Conservation (phyloP, 768 basidiomycete genomes). For the Pleurotus giganteus region DNA sequence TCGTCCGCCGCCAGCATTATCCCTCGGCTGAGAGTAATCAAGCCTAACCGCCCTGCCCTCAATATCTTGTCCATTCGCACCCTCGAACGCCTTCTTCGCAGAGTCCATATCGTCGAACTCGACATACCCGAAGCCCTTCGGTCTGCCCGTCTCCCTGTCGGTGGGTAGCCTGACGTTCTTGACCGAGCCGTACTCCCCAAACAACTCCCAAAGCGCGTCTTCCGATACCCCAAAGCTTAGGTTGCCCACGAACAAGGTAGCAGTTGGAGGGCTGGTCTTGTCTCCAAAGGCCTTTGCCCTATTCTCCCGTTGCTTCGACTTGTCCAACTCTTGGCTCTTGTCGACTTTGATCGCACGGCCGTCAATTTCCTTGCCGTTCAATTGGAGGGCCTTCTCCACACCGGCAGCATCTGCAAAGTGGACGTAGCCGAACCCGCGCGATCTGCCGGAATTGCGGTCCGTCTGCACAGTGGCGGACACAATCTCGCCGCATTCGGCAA, state of each 20-base stretch:
- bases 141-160: constrained; percentile 84
- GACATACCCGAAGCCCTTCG: constrained; percentile 97
- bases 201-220: constrained; percentile 86
- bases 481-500: constrained; percentile 86
- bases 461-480: constrained; percentile 85
- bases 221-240: constrained; percentile 78
- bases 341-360: constrained; percentile 88
- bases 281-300: constrained; percentile 81
- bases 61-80: constrained; percentile 67
- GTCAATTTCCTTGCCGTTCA: constrained; percentile 89
- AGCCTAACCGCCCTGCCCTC: constrained; percentile 80
- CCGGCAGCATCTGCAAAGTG: constrained; percentile 69
- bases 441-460: constrained; percentile 78
- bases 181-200: constrained; percentile 82
- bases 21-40: constrained; percentile 85
- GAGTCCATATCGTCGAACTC: constrained; percentile 82
- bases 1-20: constrained; percentile 51
- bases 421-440: constrained; percentile 84
- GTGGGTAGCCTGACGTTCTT: constrained; percentile 89
- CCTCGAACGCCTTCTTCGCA: constrained; percentile 79
- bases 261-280: constrained; percentile 57
- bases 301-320: constrained; percentile 55
- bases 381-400: constrained; percentile 75
- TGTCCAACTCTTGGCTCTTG: constrained; percentile 64
- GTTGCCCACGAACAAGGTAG: constrained; percentile 88